Evolutionary conservation across 2,329 filamentous ascomycete genomes (phyloP).

Genomic region (Neofusicoccum laricinum): DNA sequence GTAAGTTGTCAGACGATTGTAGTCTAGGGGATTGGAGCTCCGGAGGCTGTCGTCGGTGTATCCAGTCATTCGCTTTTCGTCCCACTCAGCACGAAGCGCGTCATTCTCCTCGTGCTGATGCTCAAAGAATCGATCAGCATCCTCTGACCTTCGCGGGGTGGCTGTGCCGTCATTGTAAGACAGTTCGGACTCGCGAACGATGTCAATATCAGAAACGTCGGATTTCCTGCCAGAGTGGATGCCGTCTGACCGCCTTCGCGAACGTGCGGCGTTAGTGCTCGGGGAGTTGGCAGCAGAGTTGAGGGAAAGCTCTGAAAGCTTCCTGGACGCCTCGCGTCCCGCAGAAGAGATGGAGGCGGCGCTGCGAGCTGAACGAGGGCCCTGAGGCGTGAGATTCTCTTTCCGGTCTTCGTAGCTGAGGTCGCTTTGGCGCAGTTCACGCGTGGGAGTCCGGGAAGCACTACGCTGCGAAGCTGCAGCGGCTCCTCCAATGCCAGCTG

Average conservation of each 20-base stretch:
- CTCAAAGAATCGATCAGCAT: slow-evolving; percentile 50
- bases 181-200: background rate
- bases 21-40: slow-evolving; percentile 44
- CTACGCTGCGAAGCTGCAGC: slow-evolving; percentile 53
- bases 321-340: slow-evolving; percentile 54
- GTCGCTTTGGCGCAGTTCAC: slow-evolving; percentile 42
- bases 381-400: slow-evolving; percentile 34
- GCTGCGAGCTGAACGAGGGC: slow-evolving; percentile 45
- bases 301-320: slow-evolving; percentile 57
- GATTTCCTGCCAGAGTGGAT: slow-evolving; percentile 47
- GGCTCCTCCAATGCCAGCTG: slow-evolving; percentile 33
- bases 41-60: slow-evolving; percentile 54
- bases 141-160: slow-evolving; percentile 29
- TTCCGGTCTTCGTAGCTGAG: background rate
- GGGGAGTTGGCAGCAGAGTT: slow-evolving; percentile 57
- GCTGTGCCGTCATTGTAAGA: background rate
- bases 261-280: slow-evolving; percentile 56
- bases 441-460: slow-evolving; percentile 46
- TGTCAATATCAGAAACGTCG: background rate
- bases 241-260: slow-evolving; percentile 51
- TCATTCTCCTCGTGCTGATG: slow-evolving; percentile 60
- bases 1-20: slow-evolving; percentile 48
- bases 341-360: slow-evolving; percentile 58
- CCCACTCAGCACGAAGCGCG: slow-evolving; percentile 47
- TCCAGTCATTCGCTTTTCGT: slow-evolving; percentile 40